Evolutionary conservation across 2,329 filamentous ascomycete species (phyloP), one percentile per base, ranked within the genome.

Genomic region (Paracamarosporium sp.): DNA sequence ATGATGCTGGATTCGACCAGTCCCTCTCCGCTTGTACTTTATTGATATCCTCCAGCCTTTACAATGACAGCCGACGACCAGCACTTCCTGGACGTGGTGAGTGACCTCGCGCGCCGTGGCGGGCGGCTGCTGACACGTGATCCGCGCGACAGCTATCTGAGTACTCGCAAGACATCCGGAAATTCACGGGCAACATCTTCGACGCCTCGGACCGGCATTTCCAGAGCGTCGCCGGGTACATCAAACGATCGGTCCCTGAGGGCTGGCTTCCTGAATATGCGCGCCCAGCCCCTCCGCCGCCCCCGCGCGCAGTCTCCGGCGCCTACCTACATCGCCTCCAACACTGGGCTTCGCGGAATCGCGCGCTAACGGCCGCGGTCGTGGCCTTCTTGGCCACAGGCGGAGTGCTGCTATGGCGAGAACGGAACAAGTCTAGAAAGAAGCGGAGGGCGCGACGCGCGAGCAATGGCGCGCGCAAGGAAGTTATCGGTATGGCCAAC

Each of bases 201-300:
- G 89, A 92, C 63, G 90, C 89, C 65, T 86, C 96, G 74, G 92
- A 97, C 78, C 83, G 85, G 57, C 88, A 93, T 72, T 89, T 97
- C 76, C 92, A 97, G 69, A 83, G 85, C 58, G 88, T 92, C 43
- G 91, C 93, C 53, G 81, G 83, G 33, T 82, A 85, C 35, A 82
- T 97, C 45, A 87, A 91, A 72, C 88, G 92, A 61, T 84, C 84
- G 4, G 85, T 89, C 35, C 82, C 87, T 35, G 84, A 87, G 53
- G 78, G 83, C 73, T 95, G 92, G 91, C 80, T 96, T 13, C 91
- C 91, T 40, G 84, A 90, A 38, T 83, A 85, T 57, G 81, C 91
- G 41, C 86, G 87, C 36, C 85, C 86, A n/a, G 82, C 83, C 9
- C 80, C 81, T 24, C 76, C 79, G 15, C 76, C 79, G 15, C 76